These are phyloP conservation scores for Colletotrichum sp. DNA, from an alignment of 2,329 filamentous ascomycete genomes.

Conservation along the genomic window DNA sequence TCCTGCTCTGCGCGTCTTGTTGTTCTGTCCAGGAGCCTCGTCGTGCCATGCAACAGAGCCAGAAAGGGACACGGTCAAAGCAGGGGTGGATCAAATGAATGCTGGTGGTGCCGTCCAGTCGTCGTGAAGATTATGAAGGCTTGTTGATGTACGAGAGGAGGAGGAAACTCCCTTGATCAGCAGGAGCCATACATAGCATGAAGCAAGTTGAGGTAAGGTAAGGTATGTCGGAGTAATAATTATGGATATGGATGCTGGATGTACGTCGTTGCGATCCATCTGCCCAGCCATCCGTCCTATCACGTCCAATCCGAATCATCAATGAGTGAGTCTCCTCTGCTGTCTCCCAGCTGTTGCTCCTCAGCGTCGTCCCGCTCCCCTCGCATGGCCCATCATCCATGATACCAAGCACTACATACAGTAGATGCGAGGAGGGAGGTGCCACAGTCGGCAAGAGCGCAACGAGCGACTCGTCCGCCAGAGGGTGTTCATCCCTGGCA, in stretches of 20 bases:
- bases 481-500: constrained; percentile 5
- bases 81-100: background rate
- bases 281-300: background rate
- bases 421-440: background rate
- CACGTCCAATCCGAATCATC: background rate
- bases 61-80: background rate
- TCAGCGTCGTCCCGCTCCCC: background rate
- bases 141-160: background rate
- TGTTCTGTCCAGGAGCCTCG: background rate
- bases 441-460: constrained; percentile 6
- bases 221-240: background rate
- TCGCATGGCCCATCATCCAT: background rate
- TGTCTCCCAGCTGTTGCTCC: background rate
- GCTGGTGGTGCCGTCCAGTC: background rate
- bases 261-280: constrained; percentile 6
- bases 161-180: background rate
- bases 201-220: background rate
- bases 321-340: background rate
- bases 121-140: background rate
- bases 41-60: background rate
- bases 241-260: constrained; percentile 4
- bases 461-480: background rate
- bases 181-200: background rate
- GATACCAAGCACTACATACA: background rate
- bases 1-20: background rate